Evolutionary conservation across 2,329 filamentous ascomycete genomes (phyloP).

Genomic region (Fusarium cyanostomum): DNA sequence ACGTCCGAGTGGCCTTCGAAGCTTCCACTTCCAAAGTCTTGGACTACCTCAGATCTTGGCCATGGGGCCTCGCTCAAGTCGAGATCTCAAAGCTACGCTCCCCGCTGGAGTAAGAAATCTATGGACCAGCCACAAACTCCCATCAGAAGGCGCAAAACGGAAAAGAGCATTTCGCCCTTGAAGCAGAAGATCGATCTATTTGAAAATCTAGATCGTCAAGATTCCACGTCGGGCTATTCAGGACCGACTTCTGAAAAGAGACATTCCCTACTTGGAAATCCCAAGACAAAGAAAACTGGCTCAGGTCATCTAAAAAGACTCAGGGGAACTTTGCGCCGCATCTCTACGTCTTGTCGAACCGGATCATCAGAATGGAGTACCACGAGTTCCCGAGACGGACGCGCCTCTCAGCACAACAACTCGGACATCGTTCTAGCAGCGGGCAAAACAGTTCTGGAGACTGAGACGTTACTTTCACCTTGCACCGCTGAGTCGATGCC

Average conservation of each 20-base stretch:
- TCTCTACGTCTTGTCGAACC: constrained; percentile 34
- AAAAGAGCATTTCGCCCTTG: constrained; percentile 30
- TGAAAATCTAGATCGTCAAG: constrained; percentile 39
- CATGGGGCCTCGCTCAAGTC: background rate
- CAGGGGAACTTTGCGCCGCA: constrained; percentile 24
- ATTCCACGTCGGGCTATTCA: background rate
- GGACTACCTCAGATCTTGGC: constrained; percentile 6
- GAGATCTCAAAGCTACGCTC: constrained; percentile 10
- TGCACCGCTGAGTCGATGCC: constrained; percentile 13
- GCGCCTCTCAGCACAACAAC: background rate
- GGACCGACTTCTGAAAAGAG: background rate
- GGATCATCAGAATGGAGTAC: constrained; percentile 34
- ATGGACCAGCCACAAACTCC: constrained; percentile 1
- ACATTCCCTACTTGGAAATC: background rate
- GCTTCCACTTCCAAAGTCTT: constrained; percentile 12
- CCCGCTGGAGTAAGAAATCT: background rate
- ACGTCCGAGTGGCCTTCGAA: constrained; percentile 1
- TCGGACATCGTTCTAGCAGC: background rate
- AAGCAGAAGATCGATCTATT: constrained; percentile 47
- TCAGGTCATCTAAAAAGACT: constrained; percentile 8
- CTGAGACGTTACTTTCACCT: constrained; percentile 5
- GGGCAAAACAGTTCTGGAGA: background rate
- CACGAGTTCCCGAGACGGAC: constrained; percentile 9
- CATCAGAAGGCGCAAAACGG: background rate
- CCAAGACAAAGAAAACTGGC: background rate